Evolutionary conservation across 352 stramenopile genomes (phyloP).

Genomic region (Phytophthora sansomeana): DNA sequence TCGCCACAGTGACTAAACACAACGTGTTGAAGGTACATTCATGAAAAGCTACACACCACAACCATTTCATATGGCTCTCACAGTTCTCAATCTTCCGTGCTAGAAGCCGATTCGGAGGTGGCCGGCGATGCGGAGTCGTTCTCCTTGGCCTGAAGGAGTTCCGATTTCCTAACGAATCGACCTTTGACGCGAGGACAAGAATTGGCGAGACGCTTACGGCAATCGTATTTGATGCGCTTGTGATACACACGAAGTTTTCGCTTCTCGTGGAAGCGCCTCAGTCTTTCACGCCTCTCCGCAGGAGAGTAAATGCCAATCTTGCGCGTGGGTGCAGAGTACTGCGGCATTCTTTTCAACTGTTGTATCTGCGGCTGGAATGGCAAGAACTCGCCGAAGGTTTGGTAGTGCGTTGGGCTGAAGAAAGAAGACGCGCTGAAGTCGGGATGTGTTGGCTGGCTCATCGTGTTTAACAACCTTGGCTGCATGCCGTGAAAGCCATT

Average conservation of each 20-base stretch:
- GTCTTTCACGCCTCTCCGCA: slow-evolving; percentile 53
- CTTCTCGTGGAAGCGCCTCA: slow-evolving; percentile 79
- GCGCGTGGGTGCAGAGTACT: slow-evolving; percentile 14
- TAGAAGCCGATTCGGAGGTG: slow-evolving; percentile 20
- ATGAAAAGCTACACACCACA: background rate
- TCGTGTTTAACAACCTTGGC: slow-evolving; percentile 11
- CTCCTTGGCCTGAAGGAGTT: slow-evolving; percentile 27
- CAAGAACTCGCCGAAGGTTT: slow-evolving; percentile 8
- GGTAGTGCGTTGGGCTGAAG: slow-evolving; percentile 3
- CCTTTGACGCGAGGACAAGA: slow-evolving; percentile 74
- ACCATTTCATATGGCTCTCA: background rate
- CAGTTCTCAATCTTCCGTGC: slow-evolving; percentile 13
- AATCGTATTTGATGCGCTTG: slow-evolving; percentile 81
- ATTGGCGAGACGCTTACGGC: slow-evolving; percentile 73
- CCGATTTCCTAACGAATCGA: slow-evolving; percentile 63
- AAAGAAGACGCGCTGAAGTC: slow-evolving; percentile 3
- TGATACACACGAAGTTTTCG: slow-evolving; percentile 74
- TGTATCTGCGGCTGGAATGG: slow-evolving; percentile 6
- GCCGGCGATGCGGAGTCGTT: background rate
- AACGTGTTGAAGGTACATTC: slow-evolving; percentile 9
- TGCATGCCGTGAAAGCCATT: slow-evolving; percentile 35
- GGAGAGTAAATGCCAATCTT: slow-evolving; percentile 77
- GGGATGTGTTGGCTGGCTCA: background rate
- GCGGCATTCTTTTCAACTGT: background rate
- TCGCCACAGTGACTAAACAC: slow-evolving; percentile 18